These are phyloP conservation scores for Turritis glabra DNA, from an alignment of 345 rosid genomes.

Conservation along the genomic window DNA sequence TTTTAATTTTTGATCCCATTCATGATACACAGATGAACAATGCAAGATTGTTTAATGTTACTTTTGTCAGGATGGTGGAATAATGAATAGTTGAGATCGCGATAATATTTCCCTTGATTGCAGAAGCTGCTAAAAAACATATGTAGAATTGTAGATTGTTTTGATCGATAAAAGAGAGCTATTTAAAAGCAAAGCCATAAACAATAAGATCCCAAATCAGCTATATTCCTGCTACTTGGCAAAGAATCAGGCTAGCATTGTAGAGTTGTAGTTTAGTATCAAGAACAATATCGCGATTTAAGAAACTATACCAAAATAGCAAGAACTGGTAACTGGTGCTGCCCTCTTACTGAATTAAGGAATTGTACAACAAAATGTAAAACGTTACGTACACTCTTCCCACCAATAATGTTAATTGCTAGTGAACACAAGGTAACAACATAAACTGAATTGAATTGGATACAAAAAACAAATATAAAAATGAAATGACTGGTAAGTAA, in stretches of 20 bases:
- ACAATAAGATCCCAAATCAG: too few species aligned
- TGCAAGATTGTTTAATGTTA: too few species aligned
- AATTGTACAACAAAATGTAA: not conserved
- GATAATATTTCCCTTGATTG: too few species aligned
- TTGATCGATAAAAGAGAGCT: not conserved
- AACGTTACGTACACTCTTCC: conserved; percentile 20
- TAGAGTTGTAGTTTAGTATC: too few species aligned
- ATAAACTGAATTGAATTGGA: not conserved
- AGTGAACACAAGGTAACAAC: conserved; percentile 24
- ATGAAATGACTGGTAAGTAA: conserved; percentile 14
- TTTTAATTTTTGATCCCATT: too few species aligned
- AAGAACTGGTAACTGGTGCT: not conserved
- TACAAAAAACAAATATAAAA: conserved; percentile 15
- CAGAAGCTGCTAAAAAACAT: too few species aligned
- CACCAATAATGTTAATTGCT: not conserved
- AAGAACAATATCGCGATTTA: not conserved
- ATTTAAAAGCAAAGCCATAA: too few species aligned
- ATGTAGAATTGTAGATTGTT: too few species aligned
- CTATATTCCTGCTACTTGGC: too few species aligned
- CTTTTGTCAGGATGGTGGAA: too few species aligned
- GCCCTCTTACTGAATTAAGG: not conserved
- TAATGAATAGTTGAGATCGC: not conserved
- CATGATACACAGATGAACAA: too few species aligned
- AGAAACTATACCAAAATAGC: not conserved
- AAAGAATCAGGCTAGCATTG: too few species aligned